Base-by-base conservation (phyloP, 768 basidiomycete species). In the Baorangia bicolor region DNA sequence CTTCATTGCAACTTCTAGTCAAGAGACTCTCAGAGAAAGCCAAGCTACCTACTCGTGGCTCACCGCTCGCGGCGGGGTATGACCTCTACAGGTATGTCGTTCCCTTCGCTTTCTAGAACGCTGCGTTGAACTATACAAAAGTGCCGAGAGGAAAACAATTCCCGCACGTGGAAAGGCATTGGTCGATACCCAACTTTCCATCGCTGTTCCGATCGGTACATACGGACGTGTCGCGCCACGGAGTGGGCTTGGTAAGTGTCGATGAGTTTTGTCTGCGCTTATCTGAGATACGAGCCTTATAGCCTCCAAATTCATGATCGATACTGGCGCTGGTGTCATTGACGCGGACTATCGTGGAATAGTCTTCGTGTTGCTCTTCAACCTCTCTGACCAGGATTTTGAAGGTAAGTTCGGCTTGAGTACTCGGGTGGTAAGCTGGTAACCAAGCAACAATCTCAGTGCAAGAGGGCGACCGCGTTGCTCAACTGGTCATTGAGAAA, bases 291-390 rank as follows among this genome's bases (percentile, higher is more conserved):
- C 51, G 27, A 45, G 28, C 56, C 16, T 39, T 58, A 18, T 59
- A 97, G 97, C 97, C 20, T 90, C 91, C 16, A 99, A 99, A 69
- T 94, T 92, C 71, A 94, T 93, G 86, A 98, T 98, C 55, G 92
- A 95, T 68, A 98, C 96, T 1, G 97, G 97, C 2, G 97, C 97
- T 12, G 97, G 96, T 21, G 97, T 99, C 8, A 83, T 99, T 48
- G 97, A 99, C 60, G 92, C 93, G 8, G 97, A 99, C 71, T 98
- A 99, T 73, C 81, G 97, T 50, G 97, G 97, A 21, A 77, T 85
- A 13, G 83, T 99, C 43, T 94, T 88, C 66, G 92, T 98, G 34
- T 78, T 99, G 28, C 78, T 99, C 41, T 98, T 93, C 83, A 98
- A 99, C 69, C 82, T 87, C 53, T 89, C 89, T 0, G 92, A 97